A percentile compares a stretch with the other conserved stretches of the same genome.
phyloP scores from a whole-genome alignment of 345 rosid genomes.

The Bretschneidera sinensis region DNA sequence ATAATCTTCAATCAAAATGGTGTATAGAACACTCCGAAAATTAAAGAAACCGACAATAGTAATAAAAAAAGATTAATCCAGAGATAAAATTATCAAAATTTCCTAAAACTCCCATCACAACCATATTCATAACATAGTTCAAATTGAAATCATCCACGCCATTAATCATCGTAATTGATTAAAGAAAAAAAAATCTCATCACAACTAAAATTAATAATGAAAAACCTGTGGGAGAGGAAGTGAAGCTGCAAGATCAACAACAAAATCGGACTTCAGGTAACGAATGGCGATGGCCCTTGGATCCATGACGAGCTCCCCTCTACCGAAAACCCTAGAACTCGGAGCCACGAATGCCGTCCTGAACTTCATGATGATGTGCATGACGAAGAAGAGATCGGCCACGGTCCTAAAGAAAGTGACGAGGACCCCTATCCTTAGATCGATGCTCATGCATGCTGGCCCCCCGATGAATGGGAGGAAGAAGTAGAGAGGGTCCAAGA shows the following conservation, averaged over 20 bases:
- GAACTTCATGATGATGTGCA: constrained; percentile 66
- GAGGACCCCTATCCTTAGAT: constrained; percentile 39
- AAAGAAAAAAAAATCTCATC: not conserved
- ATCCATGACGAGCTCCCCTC: constrained; percentile 82
- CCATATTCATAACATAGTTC: no score
- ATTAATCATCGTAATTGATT: not conserved
- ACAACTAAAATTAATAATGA: not conserved
- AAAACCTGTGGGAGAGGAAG: constrained; percentile 92
- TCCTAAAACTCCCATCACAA: no score
- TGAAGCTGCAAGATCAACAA: constrained; percentile 54
- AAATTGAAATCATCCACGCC: no score
- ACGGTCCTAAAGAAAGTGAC: constrained; percentile 64
- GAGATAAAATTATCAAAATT: not conserved
- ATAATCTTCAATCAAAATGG: no score
- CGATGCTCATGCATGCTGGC: constrained; percentile 49
- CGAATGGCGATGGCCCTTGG: constrained; percentile 52
- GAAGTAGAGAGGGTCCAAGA: constrained; percentile 83
- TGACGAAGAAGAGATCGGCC: constrained; percentile 56
- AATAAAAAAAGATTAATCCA: no score
- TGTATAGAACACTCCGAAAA: no score
- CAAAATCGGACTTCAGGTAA: constrained; percentile 55
- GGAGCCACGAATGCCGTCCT: constrained; percentile 68
- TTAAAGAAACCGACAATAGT: no score
- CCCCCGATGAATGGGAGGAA: constrained; percentile 56
- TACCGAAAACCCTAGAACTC: constrained; percentile 66